Base-by-base conservation (phyloP, 1,139 yeast species). In the Suhomyces chickasaworum region DNA sequence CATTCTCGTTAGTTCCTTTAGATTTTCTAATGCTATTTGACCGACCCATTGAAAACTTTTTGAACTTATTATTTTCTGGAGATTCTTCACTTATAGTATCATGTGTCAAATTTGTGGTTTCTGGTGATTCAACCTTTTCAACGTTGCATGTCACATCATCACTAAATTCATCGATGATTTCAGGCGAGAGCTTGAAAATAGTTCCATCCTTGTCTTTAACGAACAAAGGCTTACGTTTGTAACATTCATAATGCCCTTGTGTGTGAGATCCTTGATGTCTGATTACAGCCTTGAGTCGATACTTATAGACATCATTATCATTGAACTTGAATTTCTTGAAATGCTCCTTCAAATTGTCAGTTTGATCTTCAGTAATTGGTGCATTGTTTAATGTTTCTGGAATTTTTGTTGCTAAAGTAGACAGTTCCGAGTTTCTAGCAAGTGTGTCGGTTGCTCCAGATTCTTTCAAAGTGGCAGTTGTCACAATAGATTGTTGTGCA, bases 181-280 rank as follows among this genome's bases (percentile, higher is more conserved):
- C 73, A 2, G 82, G 81, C 1, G 80, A 71, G 30, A 78, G 60
- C 56, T 78, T 77, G 49, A 78, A 68, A 35, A 70, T 78, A 56
- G 54, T 65, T 2, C 80, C 80, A 1, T 74, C 77, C 22, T 53
- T 62, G 51, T 77, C 78, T 56, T 80, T 83, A 42, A 78, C 81
- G 52, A 74, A 78, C 9, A 78, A 64, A 2, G 93, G 91, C 58
- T 88, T 88, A 40, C 77, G 78, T 53, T 83, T 82, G 61, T 81
- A 88, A 55, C 93, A 85, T 58, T 87, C 95, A 59, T 88, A 93
- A 61, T 93, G 99, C 0, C 98, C 99, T 40, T 84, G 82, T 16
- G 86, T 78, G 64, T 93, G 98, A 0, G 95, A 83, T 0, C 98
- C 99, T 44, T 84, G 81, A 61, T 93, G 99, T 51, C 89, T 77